A percentile compares a stretch with the other conserved stretches of the same genome.
These are phyloP conservation scores for Yamadazyma insecticola DNA, from an alignment of 805 yeast genomes.

Conservation along the genomic window DNA sequence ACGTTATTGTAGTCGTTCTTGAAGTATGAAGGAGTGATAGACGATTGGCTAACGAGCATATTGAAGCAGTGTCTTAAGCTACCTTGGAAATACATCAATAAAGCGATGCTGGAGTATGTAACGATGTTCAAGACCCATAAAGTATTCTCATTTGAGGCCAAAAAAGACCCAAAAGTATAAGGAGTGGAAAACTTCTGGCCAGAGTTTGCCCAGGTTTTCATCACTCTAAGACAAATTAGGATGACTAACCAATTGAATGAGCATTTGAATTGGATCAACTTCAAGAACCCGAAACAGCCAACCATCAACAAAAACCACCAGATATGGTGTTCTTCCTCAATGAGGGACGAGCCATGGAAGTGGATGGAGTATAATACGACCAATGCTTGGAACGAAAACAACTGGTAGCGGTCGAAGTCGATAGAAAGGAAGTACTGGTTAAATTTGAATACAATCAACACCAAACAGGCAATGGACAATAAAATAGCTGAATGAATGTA, in stretches of 20 bases:
- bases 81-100: constrained; percentile 21
- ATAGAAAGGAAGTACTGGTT: constrained; percentile 11
- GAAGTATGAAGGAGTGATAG: constrained; percentile 21
- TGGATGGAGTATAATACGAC: constrained; percentile 49
- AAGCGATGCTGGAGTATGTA: constrained; percentile 29
- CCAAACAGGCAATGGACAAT: constrained; percentile 22
- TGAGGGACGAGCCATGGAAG: constrained; percentile 72
- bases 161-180: constrained; percentile 34
- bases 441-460: constrained; percentile 22
- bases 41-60: constrained; percentile 10
- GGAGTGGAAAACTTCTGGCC: constrained; percentile 72
- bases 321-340: constrained; percentile 93
- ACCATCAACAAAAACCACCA: constrained; percentile 89
- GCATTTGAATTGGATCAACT: too few species aligned
- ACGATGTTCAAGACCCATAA: constrained; percentile 47
- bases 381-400: constrained; percentile 10
- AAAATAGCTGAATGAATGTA: constrained; percentile 38
- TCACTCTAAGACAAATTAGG: constrained; percentile 44
- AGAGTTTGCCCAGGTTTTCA: constrained; percentile 83
- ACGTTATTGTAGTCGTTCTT: constrained; percentile 10
- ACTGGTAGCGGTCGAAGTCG: constrained; percentile 3
- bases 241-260: too few species aligned
- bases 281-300: too few species aligned
- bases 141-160: constrained; percentile 27
- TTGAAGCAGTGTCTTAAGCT: constrained; percentile 12